Evolutionary conservation across 169 alveolate genomes (phyloP).

Genomic region (Sarcocystis neurona): DNA sequence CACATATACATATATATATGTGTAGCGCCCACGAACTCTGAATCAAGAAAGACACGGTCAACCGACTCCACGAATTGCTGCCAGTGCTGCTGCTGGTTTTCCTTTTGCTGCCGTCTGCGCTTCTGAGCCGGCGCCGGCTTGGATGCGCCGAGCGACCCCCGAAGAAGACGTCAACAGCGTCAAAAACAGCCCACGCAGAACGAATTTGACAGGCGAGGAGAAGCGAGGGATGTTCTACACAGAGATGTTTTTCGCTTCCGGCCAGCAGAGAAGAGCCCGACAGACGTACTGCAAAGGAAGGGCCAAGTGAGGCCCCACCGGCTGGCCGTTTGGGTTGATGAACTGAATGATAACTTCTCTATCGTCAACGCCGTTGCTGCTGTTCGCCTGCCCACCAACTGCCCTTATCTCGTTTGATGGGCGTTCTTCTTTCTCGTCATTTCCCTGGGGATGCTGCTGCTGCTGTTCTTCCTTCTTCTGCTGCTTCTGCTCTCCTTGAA

Average conservation of each 20-base stretch:
- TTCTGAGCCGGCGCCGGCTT: no score
- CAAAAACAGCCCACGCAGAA: no score
- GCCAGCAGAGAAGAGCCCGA: constrained; percentile 5
- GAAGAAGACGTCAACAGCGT: no score
- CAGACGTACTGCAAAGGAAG: constrained; percentile 30
- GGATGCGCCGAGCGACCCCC: no score
- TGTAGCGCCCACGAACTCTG: background rate
- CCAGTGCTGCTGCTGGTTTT: background rate
- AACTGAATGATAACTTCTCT: constrained; percentile 53
- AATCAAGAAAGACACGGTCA: background rate
- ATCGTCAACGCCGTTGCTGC: background rate
- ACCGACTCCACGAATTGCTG: background rate
- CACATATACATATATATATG: background rate
- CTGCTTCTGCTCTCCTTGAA: background rate
- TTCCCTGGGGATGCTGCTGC: background rate
- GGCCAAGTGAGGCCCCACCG: constrained; percentile 39
- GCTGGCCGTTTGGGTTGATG: constrained; percentile 14
- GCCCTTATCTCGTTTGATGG: background rate
- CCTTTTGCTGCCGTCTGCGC: background rate
- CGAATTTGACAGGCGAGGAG: no score
- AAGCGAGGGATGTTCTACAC: background rate
- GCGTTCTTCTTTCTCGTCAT: background rate
- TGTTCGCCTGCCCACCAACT: background rate
- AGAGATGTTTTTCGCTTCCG: background rate
- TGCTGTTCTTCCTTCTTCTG: background rate